These are phyloP conservation scores for Coriolopsis trogii DNA, from an alignment of 1,284 basidiomycete species.

Conservation along the genomic window DNA sequence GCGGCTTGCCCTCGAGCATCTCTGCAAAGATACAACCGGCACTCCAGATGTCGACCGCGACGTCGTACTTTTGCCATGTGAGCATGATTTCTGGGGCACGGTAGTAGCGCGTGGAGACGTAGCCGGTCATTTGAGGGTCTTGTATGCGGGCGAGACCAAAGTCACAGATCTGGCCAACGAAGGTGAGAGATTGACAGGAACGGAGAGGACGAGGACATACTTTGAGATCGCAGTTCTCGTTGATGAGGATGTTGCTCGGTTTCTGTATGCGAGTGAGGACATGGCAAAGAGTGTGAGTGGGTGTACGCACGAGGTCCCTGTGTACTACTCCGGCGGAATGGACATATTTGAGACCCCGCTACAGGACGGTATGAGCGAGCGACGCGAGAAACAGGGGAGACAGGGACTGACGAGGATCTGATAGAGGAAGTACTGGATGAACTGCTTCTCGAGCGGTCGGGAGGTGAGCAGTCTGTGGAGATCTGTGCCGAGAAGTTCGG, in stretches of 20 bases:
- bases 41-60: slow-evolving; percentile 99
- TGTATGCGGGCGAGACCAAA: slow-evolving; percentile 96
- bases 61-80: slow-evolving; percentile 99
- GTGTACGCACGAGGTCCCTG: slow-evolving; percentile 79
- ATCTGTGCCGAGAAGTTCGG: slow-evolving; percentile 98
- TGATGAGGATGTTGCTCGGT: slow-evolving; percentile 99
- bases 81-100: slow-evolving; percentile 99
- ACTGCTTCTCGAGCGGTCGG: slow-evolving; percentile 97
- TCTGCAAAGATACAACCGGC: slow-evolving; percentile 99
- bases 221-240: slow-evolving; percentile 99
- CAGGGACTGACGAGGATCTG: slow-evolving; percentile 82
- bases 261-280: slow-evolving; percentile 55
- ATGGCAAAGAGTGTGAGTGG: background rate
- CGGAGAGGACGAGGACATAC: slow-evolving; percentile 35
- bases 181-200: slow-evolving; percentile 15
- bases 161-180: slow-evolving; percentile 86
- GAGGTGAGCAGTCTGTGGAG: slow-evolving; percentile 96
- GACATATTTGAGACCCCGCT: slow-evolving; percentile 99
- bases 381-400: background rate
- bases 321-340: slow-evolving; percentile 99
- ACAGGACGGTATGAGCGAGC: background rate
- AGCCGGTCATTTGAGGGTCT: slow-evolving; percentile 99
- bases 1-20: slow-evolving; percentile 98
- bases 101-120: slow-evolving; percentile 98
- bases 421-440: slow-evolving; percentile 99